Conservation (phyloP, 2,329 filamentous ascomycete species). For the Fusarium verticillioides region DNA sequence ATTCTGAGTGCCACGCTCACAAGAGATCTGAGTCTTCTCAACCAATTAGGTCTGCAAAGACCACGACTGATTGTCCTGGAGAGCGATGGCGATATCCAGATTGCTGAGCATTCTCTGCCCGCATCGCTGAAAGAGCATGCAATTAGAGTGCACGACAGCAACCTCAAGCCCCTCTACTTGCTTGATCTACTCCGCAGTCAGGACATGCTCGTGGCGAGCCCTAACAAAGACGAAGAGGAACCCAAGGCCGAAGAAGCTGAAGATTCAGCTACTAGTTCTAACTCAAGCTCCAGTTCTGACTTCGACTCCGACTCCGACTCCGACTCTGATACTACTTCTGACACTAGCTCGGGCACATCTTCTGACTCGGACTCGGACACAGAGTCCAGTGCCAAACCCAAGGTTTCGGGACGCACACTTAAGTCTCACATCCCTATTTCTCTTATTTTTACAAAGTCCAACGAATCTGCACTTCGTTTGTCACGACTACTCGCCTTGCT, state of each 20-base stretch:
- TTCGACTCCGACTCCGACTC: constrained; percentile 41
- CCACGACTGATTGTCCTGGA: constrained; percentile 83
- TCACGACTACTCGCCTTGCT: constrained; percentile 79
- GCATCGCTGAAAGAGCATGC: constrained; percentile 71
- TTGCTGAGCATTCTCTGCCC: constrained; percentile 68
- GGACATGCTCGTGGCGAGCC: constrained; percentile 53
- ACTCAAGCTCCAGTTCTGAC: constrained; percentile 42
- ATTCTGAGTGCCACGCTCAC: constrained; percentile 95
- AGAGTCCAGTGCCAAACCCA: constrained; percentile 41
- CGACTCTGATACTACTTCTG: constrained; percentile 46
- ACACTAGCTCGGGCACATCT: constrained; percentile 38
- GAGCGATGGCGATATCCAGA: constrained; percentile 58
- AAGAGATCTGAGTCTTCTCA: constrained; percentile 82
- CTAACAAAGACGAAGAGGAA: constrained; percentile 13
- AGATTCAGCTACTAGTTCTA: constrained; percentile 48
- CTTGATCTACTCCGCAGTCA: constrained; percentile 75
- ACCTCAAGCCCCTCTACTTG: constrained; percentile 85
- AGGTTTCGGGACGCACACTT: constrained; percentile 24
- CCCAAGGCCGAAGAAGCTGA: constrained; percentile 48
- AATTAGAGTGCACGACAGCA: constrained; percentile 74
- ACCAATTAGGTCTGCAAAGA: constrained; percentile 75
- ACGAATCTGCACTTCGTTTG: constrained; percentile 88
- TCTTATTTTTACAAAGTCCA: constrained; percentile 91
- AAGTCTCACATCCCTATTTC: constrained; percentile 57
- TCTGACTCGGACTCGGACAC: constrained; percentile 47